Evolutionary conservation across 176 grass and related monocot genomes (phyloP), one percentile per base, ranked within the genome.

Genomic region (Lolium multiflorum): DNA sequence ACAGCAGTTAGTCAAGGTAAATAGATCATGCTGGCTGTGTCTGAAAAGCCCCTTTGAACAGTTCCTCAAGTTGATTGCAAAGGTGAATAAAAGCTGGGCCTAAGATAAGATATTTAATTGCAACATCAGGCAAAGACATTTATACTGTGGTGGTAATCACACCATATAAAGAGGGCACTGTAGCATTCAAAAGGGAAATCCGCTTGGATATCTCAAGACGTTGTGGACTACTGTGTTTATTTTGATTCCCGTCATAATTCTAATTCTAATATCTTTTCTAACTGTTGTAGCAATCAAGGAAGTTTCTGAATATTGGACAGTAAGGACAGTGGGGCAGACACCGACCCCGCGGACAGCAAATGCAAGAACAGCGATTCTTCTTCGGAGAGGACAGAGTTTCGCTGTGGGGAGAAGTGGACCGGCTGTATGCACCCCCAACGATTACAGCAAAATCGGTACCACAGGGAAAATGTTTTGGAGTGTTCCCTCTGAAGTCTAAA

Each of bases 11-110:
- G 66, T 90, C 89, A 87, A 57, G 66, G 73, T 52, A 65, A 55
- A 78, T 73, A 57, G 56, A 74, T 89, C 15, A 87, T 83, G 64
- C 38, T 87, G 80, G 73, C 46, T 87, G 46, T 20, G 24, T 25
- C 77, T 66, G 89, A 84, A 87, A 84, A 60, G 75, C 49, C 50
- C 51, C 75, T 84, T 80, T 84, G 67, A 59, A 35, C 72, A 69
- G 54, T 77, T 77, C 51, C 72, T 86, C 64, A 78, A 28, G 70
- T 51, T 51, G 24, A 78, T 52, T 62, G 18, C 67, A 74, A 49
- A 62, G 47, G 35, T 54, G 65, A 87, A 38, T 1, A 66, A 71
- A 9, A 57, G 11, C 73, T 47, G 12, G 8, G 2, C n/a, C 71
- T 4, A 74, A 50, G 12, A 26, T 49, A 55, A 78, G 28, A 72